These are phyloP conservation scores for Antrodiella citrinella DNA, from an alignment of 768 basidiomycete species.

Conservation along the genomic window DNA sequence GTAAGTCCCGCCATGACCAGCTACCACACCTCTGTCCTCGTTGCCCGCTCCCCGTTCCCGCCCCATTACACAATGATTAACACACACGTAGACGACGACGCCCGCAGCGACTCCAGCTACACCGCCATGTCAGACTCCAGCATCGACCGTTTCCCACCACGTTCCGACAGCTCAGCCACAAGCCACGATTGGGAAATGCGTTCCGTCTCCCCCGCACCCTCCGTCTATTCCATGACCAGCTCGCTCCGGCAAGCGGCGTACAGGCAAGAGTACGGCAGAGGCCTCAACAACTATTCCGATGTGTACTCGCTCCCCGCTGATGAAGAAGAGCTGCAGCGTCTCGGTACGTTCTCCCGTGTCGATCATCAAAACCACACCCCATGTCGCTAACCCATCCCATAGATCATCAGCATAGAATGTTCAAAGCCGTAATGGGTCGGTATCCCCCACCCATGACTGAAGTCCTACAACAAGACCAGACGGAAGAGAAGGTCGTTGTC, in stretches of 20 bases:
- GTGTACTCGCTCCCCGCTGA: constrained; percentile 75
- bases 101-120: constrained; percentile 32
- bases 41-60: not conserved
- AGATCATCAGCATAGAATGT: constrained; percentile 66
- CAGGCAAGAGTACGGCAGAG: constrained; percentile 60
- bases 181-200: constrained; percentile 55
- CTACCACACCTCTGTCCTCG: not conserved
- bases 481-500: constrained; percentile 50
- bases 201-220: constrained; percentile 57
- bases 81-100: constrained; percentile 27
- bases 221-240: constrained; percentile 61
- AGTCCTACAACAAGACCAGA: constrained; percentile 49
- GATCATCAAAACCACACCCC: too few relatives aligned
- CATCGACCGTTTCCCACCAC: constrained; percentile 31
- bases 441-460: constrained; percentile 52
- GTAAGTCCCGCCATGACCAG: not conserved
- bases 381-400: constrained; percentile 6
- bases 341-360: too few relatives aligned
- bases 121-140: constrained; percentile 31
- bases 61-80: not conserved
- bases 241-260: constrained; percentile 52
- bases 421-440: constrained; percentile 57
- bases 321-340: constrained; percentile 63
- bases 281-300: constrained; percentile 71
- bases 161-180: constrained; percentile 41